Conservation (phyloP, 2,329 filamentous ascomycete genomes). For the Aspergillus neoniger region DNA sequence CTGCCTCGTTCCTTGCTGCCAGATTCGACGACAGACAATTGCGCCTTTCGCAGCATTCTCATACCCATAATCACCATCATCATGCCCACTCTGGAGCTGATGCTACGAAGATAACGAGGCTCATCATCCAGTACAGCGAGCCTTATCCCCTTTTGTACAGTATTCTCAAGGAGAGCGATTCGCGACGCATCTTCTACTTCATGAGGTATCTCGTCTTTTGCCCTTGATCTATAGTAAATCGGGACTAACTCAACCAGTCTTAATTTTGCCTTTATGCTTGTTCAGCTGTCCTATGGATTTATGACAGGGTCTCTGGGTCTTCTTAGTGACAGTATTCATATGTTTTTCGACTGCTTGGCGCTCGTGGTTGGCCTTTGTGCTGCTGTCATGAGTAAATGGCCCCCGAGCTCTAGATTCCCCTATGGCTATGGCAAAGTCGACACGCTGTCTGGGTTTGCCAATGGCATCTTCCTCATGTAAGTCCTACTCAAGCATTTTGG, state of each 20-base stretch:
- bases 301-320: constrained; percentile 89
- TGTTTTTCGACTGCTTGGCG: constrained; percentile 98
- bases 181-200: constrained; percentile 94
- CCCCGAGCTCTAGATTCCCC: constrained; percentile 81
- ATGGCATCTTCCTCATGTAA: constrained; percentile 90
- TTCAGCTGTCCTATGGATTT: constrained; percentile 93
- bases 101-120: constrained; percentile 69
- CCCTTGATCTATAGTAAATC: not conserved
- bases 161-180: constrained; percentile 88
- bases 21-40: constrained; percentile 36
- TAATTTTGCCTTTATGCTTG: constrained; percentile 91
- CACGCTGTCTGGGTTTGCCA: constrained; percentile 92
- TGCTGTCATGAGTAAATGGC: constrained; percentile 95
- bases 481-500: constrained; percentile 28
- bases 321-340: constrained; percentile 97
- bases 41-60: constrained; percentile 32
- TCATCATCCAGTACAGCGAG: constrained; percentile 69
- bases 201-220: constrained; percentile 64
- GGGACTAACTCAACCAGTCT: constrained; percentile 58
- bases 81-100: constrained; percentile 42
- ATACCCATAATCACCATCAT: constrained; percentile 33
- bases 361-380: constrained; percentile 87
- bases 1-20: constrained; percentile 34
- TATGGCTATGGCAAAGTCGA: constrained; percentile 98
- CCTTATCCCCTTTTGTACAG: constrained; percentile 78